Evolutionary conservation across 495 filamentous ascomycete species (phyloP), one percentile per base, ranked within the genome.

Genomic region (Apodospora peruviana): DNA sequence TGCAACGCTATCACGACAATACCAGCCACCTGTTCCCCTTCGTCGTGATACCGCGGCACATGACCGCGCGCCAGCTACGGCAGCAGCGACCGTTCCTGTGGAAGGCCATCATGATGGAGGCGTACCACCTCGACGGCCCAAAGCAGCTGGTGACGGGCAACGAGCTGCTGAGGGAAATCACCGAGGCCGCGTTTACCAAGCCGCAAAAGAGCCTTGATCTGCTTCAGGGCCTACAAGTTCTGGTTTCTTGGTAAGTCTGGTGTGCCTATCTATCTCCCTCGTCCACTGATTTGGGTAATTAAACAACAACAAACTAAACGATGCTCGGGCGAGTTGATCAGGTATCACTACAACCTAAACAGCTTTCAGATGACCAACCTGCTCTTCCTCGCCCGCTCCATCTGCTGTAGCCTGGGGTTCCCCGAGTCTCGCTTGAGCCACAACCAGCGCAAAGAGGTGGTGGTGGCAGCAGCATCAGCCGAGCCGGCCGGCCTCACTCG

Each of bases 51-150:
- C 58, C 61, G 21, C 41, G 40, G 35, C 43, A 53, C 32, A 16
- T 64, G 46, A 48, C 27, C 17, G 48, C 64, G 19, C 48, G 40
- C 5, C 41, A 62, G 45, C 45, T 67, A 36, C 51, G 43, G 22
- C 45, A 43, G 22, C 25, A 56, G 53, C 37, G 53, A 22, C 61
- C 61, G 14, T 60, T 62, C 35, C 37, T 67, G 17, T 67, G 64
- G 64, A 64, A 64, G 40, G 61, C 50, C 34, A 34, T 62, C 46
- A 64, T 67, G 64, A 50, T 67, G 48, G 44, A 55, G 43, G 53
- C 53, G 19, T 59, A 49, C 42, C 55, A 56, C 39, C 43, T 54
- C 10, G 57, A 67, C 45, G 64, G 64, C 3, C 12, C 27, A n/a
- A 45, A 59, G 19, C 64, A 67, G 39, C 40, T 56, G 4, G 42